These are phyloP conservation scores for Euphorbia celastroides DNA, from an alignment of 441 rosid species.

Conservation along the genomic window DNA sequence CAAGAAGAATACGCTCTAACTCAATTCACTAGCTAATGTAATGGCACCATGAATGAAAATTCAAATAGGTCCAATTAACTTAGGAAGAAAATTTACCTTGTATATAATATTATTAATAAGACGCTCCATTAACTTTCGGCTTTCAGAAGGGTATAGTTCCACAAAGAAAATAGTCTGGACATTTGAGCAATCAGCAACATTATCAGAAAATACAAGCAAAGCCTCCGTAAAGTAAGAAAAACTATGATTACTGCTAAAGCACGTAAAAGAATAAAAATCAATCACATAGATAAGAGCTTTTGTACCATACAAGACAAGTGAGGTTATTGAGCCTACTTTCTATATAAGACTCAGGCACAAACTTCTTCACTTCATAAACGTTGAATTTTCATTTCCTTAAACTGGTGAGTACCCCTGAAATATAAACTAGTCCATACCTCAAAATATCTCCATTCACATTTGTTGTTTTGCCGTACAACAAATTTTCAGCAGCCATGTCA, in stretches of 20 bases:
- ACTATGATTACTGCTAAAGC: background rate
- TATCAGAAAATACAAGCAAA: background rate
- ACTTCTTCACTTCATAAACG: background rate
- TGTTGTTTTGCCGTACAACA: background rate
- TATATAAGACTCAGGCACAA: background rate
- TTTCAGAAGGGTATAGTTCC: slow-evolving; percentile 73
- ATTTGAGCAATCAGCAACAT: slow-evolving; percentile 11
- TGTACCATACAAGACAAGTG: background rate
- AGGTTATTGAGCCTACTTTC: background rate
- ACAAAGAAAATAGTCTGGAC: slow-evolving; percentile 84
- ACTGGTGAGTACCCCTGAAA: background rate
- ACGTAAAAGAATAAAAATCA: background rate
- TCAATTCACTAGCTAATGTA: background rate
- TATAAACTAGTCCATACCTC: background rate
- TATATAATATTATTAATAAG: slow-evolving; percentile 86
- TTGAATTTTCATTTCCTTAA: background rate
- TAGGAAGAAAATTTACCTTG: slow-evolving; percentile 55
- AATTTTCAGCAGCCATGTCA: background rate
- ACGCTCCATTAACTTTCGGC: slow-evolving; percentile 74
- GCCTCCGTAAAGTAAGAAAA: background rate
- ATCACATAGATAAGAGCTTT: background rate
- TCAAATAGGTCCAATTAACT: slow-evolving; percentile 13
- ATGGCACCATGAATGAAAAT: background rate
- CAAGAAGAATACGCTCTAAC: background rate
- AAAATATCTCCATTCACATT: background rate